Evolutionary conservation across 345 rosid species (phyloP).

Genomic region (Eucalyptus virginea): DNA sequence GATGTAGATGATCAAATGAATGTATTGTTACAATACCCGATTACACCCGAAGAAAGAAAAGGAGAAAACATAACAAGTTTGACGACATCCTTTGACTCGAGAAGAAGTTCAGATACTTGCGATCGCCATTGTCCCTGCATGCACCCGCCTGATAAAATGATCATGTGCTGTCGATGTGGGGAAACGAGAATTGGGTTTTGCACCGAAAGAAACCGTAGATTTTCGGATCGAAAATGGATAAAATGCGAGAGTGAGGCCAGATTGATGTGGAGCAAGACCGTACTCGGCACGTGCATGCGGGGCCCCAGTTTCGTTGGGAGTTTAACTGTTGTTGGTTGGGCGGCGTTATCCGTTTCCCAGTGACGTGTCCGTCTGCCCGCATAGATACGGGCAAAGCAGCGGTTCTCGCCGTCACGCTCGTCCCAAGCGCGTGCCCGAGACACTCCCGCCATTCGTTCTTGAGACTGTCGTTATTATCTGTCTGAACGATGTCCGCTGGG

Average conservation of each 20-base stretch:
- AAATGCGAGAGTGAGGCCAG: background rate
- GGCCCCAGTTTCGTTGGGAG: background rate
- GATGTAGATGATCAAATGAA: background rate
- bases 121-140: background rate
- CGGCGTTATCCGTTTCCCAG: background rate
- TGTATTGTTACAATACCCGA: background rate
- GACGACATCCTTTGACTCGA: no score
- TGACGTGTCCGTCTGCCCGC: background rate
- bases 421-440: background rate
- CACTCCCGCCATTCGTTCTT: background rate
- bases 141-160: background rate
- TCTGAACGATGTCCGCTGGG: background rate
- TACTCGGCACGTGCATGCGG: background rate
- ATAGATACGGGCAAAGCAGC: background rate
- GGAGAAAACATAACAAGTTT: background rate
- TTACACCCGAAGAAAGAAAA: background rate
- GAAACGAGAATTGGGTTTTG: background rate
- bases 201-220: background rate
- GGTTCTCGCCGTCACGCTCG: background rate
- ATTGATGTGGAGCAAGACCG: background rate
- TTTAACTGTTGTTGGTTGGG: background rate
- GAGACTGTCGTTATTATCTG: background rate
- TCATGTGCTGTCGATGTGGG: background rate
- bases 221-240: background rate
- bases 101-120: background rate